phyloP scores from a whole-genome alignment of 2,329 filamentous ascomycete species.

The Didymella sp. region DNA sequence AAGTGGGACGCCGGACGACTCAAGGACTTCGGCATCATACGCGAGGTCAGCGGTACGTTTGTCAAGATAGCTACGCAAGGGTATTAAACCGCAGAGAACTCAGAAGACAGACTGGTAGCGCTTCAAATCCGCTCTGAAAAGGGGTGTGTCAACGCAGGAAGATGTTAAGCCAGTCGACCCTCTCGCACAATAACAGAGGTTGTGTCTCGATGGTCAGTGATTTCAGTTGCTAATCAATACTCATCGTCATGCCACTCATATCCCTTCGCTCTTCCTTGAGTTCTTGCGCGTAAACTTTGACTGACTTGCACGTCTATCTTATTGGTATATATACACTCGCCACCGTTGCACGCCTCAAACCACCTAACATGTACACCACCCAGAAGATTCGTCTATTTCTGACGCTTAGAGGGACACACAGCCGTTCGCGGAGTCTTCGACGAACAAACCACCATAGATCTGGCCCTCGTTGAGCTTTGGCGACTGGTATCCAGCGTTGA shows the following conservation, averaged over 20 bases:
- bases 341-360: background rate
- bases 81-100: no score
- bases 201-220: no score
- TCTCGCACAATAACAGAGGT: background rate
- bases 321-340: background rate
- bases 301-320: background rate
- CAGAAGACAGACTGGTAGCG: background rate
- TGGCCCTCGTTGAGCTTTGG: constrained; percentile 48
- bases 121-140: background rate
- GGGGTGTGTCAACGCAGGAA: background rate
- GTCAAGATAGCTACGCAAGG: no score
- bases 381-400: background rate
- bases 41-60: no score
- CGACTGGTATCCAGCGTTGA: constrained; percentile 48
- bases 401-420: constrained; percentile 43
- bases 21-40: no score
- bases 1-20: background rate
- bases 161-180: background rate
- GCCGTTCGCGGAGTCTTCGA: constrained; percentile 46
- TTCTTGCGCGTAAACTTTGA: no score
- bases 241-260: no score
- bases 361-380: background rate
- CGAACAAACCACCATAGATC: constrained; percentile 50
- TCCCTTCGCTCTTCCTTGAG: no score
- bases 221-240: no score